These are phyloP conservation scores for Harringtonia lauricola DNA, from an alignment of 2,329 filamentous ascomycete species.

Conservation along the genomic window DNA sequence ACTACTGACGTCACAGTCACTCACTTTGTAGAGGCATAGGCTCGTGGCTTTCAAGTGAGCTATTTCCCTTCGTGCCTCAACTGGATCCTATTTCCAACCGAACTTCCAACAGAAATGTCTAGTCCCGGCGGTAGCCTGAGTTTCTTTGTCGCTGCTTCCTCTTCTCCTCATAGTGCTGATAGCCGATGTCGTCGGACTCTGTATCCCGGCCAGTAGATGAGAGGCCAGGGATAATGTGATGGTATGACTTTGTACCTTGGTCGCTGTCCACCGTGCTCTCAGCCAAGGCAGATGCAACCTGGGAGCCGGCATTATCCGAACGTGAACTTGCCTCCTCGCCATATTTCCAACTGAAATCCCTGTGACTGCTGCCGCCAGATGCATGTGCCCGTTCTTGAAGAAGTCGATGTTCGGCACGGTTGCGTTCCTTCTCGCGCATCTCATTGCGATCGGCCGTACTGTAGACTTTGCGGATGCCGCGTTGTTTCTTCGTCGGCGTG, in stretches of 20 bases:
- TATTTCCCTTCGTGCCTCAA: too few species aligned
- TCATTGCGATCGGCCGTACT: constrained; percentile 44
- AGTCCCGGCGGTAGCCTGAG: constrained; percentile 9
- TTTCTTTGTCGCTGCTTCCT: constrained; percentile 23
- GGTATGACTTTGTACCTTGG: constrained; percentile 46
- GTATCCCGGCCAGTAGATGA: constrained; percentile 21
- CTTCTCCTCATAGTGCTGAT: constrained; percentile 28
- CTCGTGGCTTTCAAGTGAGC: too few species aligned
- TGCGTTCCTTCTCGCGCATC: constrained; percentile 39
- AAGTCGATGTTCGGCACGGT: constrained; percentile 43
- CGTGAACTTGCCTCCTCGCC: constrained; percentile 22
- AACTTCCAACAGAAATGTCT: too few species aligned
- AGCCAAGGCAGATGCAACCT: constrained; percentile 24
- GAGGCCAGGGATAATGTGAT: constrained; percentile 43
- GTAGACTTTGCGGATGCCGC: constrained; percentile 51
- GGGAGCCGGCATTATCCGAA: constrained; percentile 18
- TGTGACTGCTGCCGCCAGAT: constrained; percentile 16
- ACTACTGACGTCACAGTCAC: too few species aligned
- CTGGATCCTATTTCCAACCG: too few species aligned
- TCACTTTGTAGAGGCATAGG: too few species aligned
- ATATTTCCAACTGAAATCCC: constrained; percentile 44
- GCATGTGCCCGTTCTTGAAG: constrained; percentile 39
- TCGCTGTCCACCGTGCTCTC: constrained; percentile 27
- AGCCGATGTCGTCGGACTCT: constrained; percentile 22
- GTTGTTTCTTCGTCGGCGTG: constrained; percentile 35